Evolutionary conservation across 2,329 filamentous ascomycete species (phyloP).

Genomic region (Fonsecaea multimorphosa): DNA sequence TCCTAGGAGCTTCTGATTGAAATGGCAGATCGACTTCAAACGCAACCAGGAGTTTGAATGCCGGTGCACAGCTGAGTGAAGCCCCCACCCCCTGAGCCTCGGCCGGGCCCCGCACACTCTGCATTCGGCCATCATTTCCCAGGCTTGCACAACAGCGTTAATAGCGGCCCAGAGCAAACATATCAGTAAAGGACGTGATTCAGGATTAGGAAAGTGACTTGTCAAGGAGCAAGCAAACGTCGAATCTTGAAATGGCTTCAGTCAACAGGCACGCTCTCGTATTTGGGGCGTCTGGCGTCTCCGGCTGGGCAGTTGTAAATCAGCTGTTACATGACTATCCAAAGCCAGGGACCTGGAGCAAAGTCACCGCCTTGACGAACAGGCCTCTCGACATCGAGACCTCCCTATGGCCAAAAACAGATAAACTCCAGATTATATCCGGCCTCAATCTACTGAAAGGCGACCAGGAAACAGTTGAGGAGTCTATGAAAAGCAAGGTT

Average conservation of each 20-base stretch:
- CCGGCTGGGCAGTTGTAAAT: slow-evolving; percentile 53
- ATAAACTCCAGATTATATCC: slow-evolving; percentile 46
- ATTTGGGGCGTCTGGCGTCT: slow-evolving; percentile 52
- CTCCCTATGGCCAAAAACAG: slow-evolving; percentile 46
- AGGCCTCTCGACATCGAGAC: slow-evolving; percentile 46
- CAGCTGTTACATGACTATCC: slow-evolving; percentile 48
- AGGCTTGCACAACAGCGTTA: background rate
- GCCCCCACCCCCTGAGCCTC: background rate
- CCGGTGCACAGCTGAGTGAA: background rate
- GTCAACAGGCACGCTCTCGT: slow-evolving; percentile 45
- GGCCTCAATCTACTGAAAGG: slow-evolving; percentile 47
- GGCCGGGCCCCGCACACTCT: background rate
- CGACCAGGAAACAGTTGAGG: slow-evolving; percentile 31
- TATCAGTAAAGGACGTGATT: background rate
- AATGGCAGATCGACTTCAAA: background rate
- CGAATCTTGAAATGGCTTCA: slow-evolving; percentile 3
- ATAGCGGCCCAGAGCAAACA: background rate
- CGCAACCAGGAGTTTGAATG: background rate
- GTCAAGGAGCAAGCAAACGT: background rate
- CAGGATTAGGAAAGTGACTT: background rate
- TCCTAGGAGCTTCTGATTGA: background rate
- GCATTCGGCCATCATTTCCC: background rate
- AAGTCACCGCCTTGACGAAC: slow-evolving; percentile 51
- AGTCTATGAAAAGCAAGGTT: slow-evolving; percentile 41
- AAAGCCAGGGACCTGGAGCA: slow-evolving; percentile 43